A percentile compares a stretch with the other conserved stretches of the same genome.
Evolutionary conservation across 257 asterid species (phyloP).

Genomic region (Orobanche coerulescens): DNA sequence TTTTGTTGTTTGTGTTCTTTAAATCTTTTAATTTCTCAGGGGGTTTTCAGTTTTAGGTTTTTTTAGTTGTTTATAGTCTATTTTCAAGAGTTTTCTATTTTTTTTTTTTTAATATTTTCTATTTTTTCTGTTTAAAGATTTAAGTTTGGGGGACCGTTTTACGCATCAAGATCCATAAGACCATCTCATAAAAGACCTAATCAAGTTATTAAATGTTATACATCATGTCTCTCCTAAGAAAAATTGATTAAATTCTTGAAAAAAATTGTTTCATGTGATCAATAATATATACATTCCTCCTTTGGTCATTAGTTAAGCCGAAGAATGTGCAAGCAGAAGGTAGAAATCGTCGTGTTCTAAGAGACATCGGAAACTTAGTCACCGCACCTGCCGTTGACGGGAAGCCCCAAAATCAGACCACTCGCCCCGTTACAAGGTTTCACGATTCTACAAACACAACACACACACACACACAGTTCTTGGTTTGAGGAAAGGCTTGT

Average conservation of each 20-base stretch:
- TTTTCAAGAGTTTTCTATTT: too few relatives aligned
- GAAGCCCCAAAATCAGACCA: conserved; percentile 30
- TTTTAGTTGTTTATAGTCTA: too few relatives aligned
- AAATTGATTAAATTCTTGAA: background rate
- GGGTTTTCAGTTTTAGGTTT: too few relatives aligned
- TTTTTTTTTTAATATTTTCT: too few relatives aligned
- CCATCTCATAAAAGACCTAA: too few relatives aligned
- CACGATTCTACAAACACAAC: background rate
- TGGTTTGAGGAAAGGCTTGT: too few relatives aligned
- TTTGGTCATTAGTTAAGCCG: conserved; percentile 29
- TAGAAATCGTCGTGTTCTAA: conserved; percentile 44
- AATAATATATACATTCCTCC: background rate
- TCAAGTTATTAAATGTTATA: too few relatives aligned
- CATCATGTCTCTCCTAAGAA: too few relatives aligned
- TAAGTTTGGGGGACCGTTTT: too few relatives aligned
- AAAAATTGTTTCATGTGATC: background rate
- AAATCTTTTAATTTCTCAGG: too few relatives aligned
- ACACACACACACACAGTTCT: background rate
- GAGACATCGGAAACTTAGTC: conserved; percentile 71
- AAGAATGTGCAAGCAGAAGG: conserved; percentile 43
- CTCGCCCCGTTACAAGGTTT: conserved; percentile 34
- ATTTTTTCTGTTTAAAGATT: too few relatives aligned
- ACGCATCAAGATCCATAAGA: too few relatives aligned
- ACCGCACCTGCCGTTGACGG: conserved; percentile 29
- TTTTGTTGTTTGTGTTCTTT: background rate